phyloP scores from a whole-genome alignment of 176 grass and related monocot species.

The Zoysia japonica region DNA sequence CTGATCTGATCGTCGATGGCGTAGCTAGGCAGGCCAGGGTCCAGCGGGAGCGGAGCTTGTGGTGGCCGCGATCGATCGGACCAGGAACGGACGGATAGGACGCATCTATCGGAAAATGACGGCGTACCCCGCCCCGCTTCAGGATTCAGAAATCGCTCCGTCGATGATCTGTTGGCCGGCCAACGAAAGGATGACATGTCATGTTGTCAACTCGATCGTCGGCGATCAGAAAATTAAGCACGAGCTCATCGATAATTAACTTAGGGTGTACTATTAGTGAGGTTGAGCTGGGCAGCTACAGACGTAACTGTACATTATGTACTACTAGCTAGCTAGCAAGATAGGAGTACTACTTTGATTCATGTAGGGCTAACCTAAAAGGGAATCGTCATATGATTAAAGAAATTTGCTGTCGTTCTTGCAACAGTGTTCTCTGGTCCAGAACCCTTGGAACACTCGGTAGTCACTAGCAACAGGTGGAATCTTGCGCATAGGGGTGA shows the following conservation, averaged over 20 bases:
- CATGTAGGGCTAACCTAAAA: not conserved
- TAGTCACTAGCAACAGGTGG: not conserved
- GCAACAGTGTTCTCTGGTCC: not conserved
- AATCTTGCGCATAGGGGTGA: not conserved
- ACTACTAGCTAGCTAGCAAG: no score
- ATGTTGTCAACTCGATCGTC: no score
- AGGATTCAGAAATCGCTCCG: not conserved
- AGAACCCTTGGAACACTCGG: not conserved
- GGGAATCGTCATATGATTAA: conserved; percentile 18
- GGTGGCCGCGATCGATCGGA: not conserved
- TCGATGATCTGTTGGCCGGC: not conserved
- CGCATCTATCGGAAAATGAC: conserved; percentile 40
- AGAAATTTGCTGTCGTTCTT: conserved; percentile 15
- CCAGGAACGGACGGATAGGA: not conserved
- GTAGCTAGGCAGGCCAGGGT: not conserved
- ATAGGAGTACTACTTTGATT: not conserved
- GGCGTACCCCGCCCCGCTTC: not conserved
- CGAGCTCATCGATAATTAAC: no score
- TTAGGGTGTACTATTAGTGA: no score
- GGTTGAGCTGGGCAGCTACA: no score
- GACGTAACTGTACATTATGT: no score
- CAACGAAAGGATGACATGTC: not conserved
- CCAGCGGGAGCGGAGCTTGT: no score
- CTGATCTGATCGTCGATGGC: not conserved
- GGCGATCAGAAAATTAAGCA: no score